Conservation (phyloP, 805 yeast species). For the Spathaspora sp. region DNA sequence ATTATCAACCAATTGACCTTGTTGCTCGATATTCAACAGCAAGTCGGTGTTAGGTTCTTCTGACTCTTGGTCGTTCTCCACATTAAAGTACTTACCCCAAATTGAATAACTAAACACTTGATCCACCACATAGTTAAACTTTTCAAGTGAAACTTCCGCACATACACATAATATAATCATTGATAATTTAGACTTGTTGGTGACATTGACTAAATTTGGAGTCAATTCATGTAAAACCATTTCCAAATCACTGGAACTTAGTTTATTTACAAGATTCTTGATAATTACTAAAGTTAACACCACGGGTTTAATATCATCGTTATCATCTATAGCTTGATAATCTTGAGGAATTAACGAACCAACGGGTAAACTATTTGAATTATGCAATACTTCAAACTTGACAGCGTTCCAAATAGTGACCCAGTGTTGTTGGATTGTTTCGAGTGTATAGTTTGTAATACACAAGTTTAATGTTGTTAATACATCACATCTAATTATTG, state of each 20-base stretch:
- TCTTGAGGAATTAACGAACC: slow-evolving; percentile 26
- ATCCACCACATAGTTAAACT: slow-evolving; percentile 47
- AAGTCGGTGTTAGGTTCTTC: slow-evolving; percentile 19
- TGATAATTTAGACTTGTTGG: slow-evolving; percentile 60
- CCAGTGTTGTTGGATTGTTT: slow-evolving; percentile 60
- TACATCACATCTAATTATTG: slow-evolving; percentile 70
- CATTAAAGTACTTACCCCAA: slow-evolving; percentile 37
- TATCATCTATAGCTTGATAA: slow-evolving; percentile 24
- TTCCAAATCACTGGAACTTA: slow-evolving; percentile 29
- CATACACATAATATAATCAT: slow-evolving; percentile 55
- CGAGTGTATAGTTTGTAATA: slow-evolving; percentile 46
- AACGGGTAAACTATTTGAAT: slow-evolving; percentile 34
- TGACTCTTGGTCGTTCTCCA: slow-evolving; percentile 14
- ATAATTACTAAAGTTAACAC: slow-evolving; percentile 36
- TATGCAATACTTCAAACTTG: slow-evolving; percentile 85
- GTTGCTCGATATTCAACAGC: slow-evolving; percentile 48
- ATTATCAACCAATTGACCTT: slow-evolving; percentile 56
- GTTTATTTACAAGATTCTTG: slow-evolving; percentile 37
- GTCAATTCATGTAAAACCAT: slow-evolving; percentile 45
- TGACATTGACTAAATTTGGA: slow-evolving; percentile 46
- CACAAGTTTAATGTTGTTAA: slow-evolving; percentile 59
- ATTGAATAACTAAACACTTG: slow-evolving; percentile 32
- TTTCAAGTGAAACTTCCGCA: slow-evolving; percentile 41
- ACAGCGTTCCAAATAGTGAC: slow-evolving; percentile 78
- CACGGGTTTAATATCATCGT: slow-evolving; percentile 32